Evolutionary conservation across 495 filamentous ascomycete species (phyloP).

Genomic region (Trichoderma gamsii): DNA sequence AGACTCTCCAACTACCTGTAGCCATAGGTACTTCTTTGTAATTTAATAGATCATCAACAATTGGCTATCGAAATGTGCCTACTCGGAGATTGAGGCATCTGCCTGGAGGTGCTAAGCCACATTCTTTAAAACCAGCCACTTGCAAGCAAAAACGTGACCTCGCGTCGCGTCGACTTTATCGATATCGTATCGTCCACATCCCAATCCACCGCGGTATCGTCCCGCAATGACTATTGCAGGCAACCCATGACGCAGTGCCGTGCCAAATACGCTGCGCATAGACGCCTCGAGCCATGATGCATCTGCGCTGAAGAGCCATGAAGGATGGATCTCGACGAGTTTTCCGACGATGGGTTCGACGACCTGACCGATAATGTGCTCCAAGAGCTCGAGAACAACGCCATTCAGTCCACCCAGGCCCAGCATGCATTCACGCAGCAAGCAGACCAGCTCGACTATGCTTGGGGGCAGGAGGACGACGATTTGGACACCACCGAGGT

Average conservation of each 20-base stretch:
- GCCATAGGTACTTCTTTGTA: no score
- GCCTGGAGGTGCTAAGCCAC: background rate
- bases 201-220: background rate
- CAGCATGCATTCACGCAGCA: constrained; percentile 28
- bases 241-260: background rate
- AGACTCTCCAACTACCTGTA: no score
- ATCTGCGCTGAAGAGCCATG: background rate
- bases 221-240: background rate
- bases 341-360: constrained; percentile 44
- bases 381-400: constrained; percentile 43
- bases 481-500: constrained; percentile 33
- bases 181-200: background rate
- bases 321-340: constrained; percentile 37
- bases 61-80: no score
- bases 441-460: constrained; percentile 16
- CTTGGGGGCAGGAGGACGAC: constrained; percentile 27
- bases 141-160: background rate
- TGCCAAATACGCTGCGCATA: background rate
- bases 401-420: constrained; percentile 42
- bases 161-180: background rate
- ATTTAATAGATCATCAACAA: no score
- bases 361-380: constrained; percentile 37
- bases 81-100: no score
- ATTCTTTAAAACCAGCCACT: background rate
- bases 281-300: constrained; percentile 6